phyloP scores from a whole-genome alignment of 129 eudicot species.

The Helianthus annuus region HanXRQr2.0-SUNRISE NC_035436.2:192248547-192249046 shows the following conservation, averaged over 20 bases:
- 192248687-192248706: no score
- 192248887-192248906: neutral
- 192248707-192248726: no score
- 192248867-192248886: neutral
- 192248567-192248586: neutral
- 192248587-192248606: neutral
- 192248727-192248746: no score
- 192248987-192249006: neutral
- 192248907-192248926: neutral
- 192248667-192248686: neutral
- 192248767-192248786: no score
- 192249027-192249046: neutral
- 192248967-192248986: neutral
- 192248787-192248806: neutral
- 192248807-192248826: neutral
- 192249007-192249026: neutral
- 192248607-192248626: neutral
- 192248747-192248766: no score
- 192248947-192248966: neutral
- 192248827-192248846: neutral
- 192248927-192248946: neutral
- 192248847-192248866: no score
- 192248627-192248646: neutral
- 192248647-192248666: conserved; percentile 1
- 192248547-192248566: neutral